Evolutionary conservation across 148 eudicot genomes (phyloP), one percentile per base, ranked within the genome.

Genomic region (Camellia japonica): DNA sequence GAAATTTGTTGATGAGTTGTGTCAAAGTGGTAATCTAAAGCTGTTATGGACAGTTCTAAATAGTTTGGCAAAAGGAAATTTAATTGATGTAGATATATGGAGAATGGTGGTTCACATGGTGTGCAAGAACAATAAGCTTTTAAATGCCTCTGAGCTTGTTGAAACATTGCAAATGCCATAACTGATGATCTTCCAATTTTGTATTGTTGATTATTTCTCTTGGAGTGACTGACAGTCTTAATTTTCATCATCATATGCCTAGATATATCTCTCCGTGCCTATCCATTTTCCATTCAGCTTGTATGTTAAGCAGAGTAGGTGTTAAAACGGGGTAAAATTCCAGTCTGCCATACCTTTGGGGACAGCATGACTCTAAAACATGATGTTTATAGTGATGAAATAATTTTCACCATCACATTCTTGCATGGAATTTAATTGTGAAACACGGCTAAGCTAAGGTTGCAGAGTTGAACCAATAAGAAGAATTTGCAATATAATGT

Each of bases 81-180:
- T 70, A 63, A 70, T 87, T 68, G 87, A 90, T 86, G n/a, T 52
- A 41, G 86, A 52, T 78, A 84, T 75, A 18, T 92, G 98, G 98
- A 79, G 74, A 68, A 80, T 77, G 59, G 86, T 88, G 38, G 77
- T 90, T 58, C 84, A 88, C 75, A 20, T 82, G 30, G 83, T 85
- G 56, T 82, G 85, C 68, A 16, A 71, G 58, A 75, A 79, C 41
- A 67, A 80, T 8, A 78, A 81, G 73, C 80, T 59, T 43, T 80
- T 47, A 12, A 75, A 63, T 59, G 69, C 76, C 10, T 67, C 61
- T 23, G 79, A 74, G 71, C 76, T 83, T 78, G 71, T 93, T 81
- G 85, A 82, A 74, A 71, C 79, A 73, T 75, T 90, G 23, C 71
- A 75, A 56, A 61, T 62, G 46, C 13, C 77, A 3, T 74, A 30